Conservation (phyloP, 371 early-diverging fungal genomes). For the Phascolomyces articulosus region DNA sequence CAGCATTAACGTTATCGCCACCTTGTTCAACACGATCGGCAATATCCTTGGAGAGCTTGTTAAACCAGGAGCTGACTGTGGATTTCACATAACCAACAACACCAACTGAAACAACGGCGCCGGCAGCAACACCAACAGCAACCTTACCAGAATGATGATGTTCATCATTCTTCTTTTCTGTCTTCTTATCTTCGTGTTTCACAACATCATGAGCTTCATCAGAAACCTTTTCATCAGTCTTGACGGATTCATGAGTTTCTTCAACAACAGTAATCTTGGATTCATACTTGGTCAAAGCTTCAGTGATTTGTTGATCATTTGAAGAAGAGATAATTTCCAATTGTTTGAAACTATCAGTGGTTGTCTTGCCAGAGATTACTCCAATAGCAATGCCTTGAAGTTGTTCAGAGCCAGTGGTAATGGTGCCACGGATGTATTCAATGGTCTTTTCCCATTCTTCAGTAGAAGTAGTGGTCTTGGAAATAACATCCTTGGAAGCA, state of each 20-base stretch:
- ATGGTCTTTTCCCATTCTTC: conserved; percentile 4
- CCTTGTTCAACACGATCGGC: conserved; percentile 35
- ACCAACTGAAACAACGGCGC: conserved; percentile 20
- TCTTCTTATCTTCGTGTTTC: background rate
- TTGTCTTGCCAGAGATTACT: conserved; percentile 11
- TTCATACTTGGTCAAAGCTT: background rate
- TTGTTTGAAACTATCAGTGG: background rate
- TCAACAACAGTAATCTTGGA: background rate
- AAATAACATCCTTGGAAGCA: background rate
- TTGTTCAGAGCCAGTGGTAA: conserved; percentile 6
- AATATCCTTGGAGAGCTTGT: conserved; percentile 28
- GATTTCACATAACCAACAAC: background rate
- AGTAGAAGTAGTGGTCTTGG: background rate
- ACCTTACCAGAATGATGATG: background rate
- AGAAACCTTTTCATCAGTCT: background rate
- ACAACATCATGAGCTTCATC: background rate
- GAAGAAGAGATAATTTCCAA: background rate
- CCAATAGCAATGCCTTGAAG: conserved; percentile 15
- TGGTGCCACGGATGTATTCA: background rate
- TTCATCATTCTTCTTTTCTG: background rate
- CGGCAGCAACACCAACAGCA: background rate
- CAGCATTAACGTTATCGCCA: conserved; percentile 23
- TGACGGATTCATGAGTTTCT: too few species aligned
- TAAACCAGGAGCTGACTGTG: conserved; percentile 33
- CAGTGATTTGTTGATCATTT: conserved; percentile 8